Conservation (phyloP, 176 grass and related monocot genomes). For the Ampelocalamus luodianensis region DNA sequence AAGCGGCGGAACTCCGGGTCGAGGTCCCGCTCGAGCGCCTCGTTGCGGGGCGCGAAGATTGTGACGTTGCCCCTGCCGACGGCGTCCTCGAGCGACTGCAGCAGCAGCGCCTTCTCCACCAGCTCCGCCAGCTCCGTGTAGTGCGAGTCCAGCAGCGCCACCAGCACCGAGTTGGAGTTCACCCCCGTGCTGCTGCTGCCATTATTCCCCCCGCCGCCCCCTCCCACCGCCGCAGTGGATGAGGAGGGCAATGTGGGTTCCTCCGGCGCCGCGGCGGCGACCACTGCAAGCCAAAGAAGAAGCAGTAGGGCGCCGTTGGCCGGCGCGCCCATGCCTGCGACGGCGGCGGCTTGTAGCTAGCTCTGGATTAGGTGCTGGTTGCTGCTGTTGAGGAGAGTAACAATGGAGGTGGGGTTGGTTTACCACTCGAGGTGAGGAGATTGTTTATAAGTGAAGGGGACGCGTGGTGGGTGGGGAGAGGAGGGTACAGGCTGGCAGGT, state of each 20-base stretch:
- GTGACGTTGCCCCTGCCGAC: conserved; percentile 68
- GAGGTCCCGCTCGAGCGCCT: conserved; percentile 72
- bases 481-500: conserved; percentile 16
- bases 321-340: conserved; percentile 28
- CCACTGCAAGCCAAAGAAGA: neutral
- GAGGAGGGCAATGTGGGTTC: conserved; percentile 42
- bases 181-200: conserved; percentile 36
- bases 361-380: neutral
- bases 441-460: conserved; percentile 27
- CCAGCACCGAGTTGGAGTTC: conserved; percentile 82
- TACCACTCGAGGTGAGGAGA: neutral
- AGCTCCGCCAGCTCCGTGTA: conserved; percentile 80
- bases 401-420: neutral
- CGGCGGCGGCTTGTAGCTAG: neutral
- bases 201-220: neutral
- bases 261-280: neutral
- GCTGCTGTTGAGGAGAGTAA: neutral
- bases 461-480: neutral
- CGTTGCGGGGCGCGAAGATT: conserved; percentile 76
- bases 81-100: conserved; percentile 64
- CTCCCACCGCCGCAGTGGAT: neutral
- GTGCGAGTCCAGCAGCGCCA: conserved; percentile 74
- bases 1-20: conserved; percentile 87
- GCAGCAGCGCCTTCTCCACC: conserved; percentile 85
- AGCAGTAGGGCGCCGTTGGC: neutral